Evolutionary conservation across 352 stramenopile species (phyloP).

Genomic region (Thraustochytrium sp.): DNA sequence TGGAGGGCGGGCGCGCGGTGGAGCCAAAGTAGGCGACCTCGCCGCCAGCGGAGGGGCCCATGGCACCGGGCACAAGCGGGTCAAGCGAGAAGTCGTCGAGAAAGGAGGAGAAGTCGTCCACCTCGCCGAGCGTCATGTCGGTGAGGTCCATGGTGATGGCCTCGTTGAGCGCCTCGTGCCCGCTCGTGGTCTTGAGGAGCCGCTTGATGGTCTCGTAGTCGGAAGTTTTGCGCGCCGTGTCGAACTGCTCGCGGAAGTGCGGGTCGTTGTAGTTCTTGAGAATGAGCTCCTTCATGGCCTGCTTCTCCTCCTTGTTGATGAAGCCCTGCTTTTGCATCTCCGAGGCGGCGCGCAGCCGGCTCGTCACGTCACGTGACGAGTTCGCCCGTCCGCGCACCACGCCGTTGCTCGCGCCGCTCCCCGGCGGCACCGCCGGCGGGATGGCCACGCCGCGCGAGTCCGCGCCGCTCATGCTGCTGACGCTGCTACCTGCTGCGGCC

Average conservation of each 20-base stretch:
- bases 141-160: background rate
- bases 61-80: background rate
- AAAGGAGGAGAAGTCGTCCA: conserved; percentile 30
- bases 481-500: too few relatives aligned
- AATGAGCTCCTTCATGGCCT: background rate
- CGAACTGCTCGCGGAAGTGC: conserved; percentile 11
- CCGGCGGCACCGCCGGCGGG: background rate
- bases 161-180: background rate
- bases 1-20: background rate
- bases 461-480: too few relatives aligned
- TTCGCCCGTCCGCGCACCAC: conserved; percentile 1
- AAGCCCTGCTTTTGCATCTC: conserved; percentile 20
- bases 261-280: conserved; percentile 1
- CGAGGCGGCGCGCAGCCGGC: conserved; percentile 4
- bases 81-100: background rate
- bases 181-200: background rate
- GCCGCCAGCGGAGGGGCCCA: background rate
- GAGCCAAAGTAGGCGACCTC: background rate
- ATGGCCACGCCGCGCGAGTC: background rate
- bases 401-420: background rate
- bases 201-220: background rate
- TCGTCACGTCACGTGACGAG: background rate
- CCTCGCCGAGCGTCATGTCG: conserved; percentile 24
- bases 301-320: conserved; percentile 38
- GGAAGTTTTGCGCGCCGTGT: background rate